Evolutionary conservation across 371 early-diverging fungal genomes (phyloP), one percentile per base, ranked within the genome.

Genomic region (Lichtheimia ornata): DNA sequence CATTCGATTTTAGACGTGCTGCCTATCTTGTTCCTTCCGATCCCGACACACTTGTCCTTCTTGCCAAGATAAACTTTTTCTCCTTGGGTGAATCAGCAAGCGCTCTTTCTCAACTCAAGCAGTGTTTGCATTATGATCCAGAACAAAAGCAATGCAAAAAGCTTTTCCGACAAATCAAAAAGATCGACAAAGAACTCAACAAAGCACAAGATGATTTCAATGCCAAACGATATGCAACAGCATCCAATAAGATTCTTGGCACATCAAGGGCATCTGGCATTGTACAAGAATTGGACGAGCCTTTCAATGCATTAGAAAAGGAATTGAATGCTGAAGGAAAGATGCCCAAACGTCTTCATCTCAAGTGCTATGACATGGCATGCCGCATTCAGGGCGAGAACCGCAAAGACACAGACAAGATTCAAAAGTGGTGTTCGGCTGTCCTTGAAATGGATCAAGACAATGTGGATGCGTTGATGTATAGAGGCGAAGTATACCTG

Each of bases 61-160:
- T 96, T 50, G 87, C 93, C 17, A 81, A 82, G 20, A 81, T 97
- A 66, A 91, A 91, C 67, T 94, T 79, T 50, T 86, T 79, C 58
- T 86, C 79, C 41, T 62, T 92, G 41, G 79, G 91, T 53, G 90
- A 91, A 74, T 77, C 86, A 0, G 79, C 84, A 50, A 81, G 85
- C 20, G 91, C 95, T 4, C 50, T 94, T 42, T 66, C 81, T 1
- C 79, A 85, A 62, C 78, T 91, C 49, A 94, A 94, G 59, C 90
- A 91, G 57, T 97, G 96, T 66, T 74, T 96, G 12, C 86, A 88
- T 42, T 88, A 86, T 18, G 97, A 97, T 66, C 97, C 96, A 0
- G 97, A 97, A 53, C 85, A 95, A 69, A 91, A 90, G 70, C 58
- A 75, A 50, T 97, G 97, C 78, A 94, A 93, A 72, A 70, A 69